Evolutionary conservation across 2,329 filamentous ascomycete species (phyloP), one percentile per base, ranked within the genome.

Genomic region (Epichloe bromicola): DNA sequence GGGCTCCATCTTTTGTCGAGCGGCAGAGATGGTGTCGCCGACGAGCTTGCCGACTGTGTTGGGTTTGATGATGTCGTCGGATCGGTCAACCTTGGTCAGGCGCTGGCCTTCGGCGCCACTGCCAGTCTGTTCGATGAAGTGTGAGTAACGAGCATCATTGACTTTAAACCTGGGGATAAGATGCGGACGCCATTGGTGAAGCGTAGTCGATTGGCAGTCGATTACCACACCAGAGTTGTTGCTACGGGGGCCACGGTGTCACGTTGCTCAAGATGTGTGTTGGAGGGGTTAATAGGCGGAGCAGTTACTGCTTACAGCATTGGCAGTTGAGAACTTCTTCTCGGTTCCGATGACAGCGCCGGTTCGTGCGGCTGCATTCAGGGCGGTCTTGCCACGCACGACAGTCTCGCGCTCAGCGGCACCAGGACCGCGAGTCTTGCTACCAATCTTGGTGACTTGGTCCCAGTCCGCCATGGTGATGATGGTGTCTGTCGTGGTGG

Each of bases 1-100:
- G 70, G 90, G 89, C 70, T 86, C 86, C 67, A 88, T 83, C 66
- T 85, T 81, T 65, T 82, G 82, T 57, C 93, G 86, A 51, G 86
- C 80, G 63, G 84, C 79, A 63, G 82, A 78, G 72, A 97, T 96
- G 58, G 85, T 86, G 58, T 87, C 81, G 62, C 86, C 88, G 57
- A 97, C 88, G 51, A 79, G 76, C 63, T 78, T 76, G 66, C 89
- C 88, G 53, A 96, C 76, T 45, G 88, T 94, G 74, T 95, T 95
- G 65, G 89, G 90, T 75, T 95, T 95, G 72, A 97, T 85, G 72
- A 96, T 95, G 67, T 96, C 93, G 75, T 97, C 90, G 67, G 83
- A 84, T 60, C 91, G 90, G 77, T 97, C 93, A 69, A 98, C 90
- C 76, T 97, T 96, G 59, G 93, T 97, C 58, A 97, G 78, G 66